Conservation (phyloP, 495 filamentous ascomycete genomes). For the Chaetomium tenue region DNA sequence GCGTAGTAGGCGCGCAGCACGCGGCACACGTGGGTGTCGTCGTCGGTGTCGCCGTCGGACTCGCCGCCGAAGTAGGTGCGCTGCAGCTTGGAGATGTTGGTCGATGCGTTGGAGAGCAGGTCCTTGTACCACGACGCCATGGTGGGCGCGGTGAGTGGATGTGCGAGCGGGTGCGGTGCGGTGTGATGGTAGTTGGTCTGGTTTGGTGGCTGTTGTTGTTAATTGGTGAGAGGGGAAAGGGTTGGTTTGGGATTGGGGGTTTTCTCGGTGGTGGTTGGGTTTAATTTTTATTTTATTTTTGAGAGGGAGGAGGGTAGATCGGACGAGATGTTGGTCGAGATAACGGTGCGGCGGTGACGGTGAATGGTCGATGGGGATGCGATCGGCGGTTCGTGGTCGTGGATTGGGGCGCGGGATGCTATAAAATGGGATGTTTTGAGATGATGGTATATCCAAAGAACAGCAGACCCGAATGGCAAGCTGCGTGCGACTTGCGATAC, state of each 20-base stretch:
- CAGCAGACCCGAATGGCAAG: background rate
- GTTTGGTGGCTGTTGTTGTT: background rate
- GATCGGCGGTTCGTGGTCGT: background rate
- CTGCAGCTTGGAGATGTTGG: conserved; percentile 75
- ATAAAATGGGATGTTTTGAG: background rate
- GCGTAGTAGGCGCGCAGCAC: conserved; percentile 93
- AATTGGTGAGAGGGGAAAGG: background rate
- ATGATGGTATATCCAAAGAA: background rate
- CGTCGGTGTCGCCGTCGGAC: conserved; percentile 87
- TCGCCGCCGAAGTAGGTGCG: conserved; percentile 74
- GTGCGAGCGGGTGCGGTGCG: background rate
- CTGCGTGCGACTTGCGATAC: background rate
- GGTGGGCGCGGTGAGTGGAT: conserved; percentile 5
- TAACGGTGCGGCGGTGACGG: background rate
- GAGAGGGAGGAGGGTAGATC: background rate
- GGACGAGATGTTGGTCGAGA: background rate
- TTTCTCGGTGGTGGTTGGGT: background rate
- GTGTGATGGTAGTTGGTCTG: background rate
- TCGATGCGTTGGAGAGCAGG: conserved; percentile 74
- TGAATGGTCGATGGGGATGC: background rate
- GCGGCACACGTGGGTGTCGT: conserved; percentile 91
- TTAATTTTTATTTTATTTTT: background rate
- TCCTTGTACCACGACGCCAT: conserved; percentile 81
- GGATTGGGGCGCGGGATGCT: background rate
- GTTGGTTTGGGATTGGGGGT: background rate